A percentile compares a stretch with the other conserved stretches of the same genome.
Conservation (phyloP, 2,329 filamentous ascomycete species). For the Dothideomycetes sp. region DNA sequence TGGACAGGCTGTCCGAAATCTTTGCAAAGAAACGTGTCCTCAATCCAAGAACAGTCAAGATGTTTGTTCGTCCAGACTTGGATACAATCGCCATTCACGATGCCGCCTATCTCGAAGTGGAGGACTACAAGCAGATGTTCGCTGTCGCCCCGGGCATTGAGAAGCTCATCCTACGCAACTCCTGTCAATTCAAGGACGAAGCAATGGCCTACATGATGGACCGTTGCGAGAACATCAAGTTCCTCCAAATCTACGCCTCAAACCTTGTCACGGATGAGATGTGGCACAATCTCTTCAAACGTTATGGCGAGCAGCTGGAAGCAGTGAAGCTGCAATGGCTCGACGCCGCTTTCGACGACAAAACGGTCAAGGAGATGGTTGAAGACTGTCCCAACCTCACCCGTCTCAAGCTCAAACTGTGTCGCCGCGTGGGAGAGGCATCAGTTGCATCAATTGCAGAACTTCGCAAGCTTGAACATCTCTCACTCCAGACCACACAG, state of each 20-base stretch:
- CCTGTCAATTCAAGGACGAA: conserved; percentile 82
- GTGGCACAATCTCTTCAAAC: conserved; percentile 60
- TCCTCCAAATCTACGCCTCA: conserved; percentile 69
- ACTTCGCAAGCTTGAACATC: conserved; percentile 54
- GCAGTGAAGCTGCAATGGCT: conserved; percentile 71
- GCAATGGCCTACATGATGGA: conserved; percentile 72
- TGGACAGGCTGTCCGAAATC: conserved; percentile 50
- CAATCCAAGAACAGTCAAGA: conserved; percentile 37
- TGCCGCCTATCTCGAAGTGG: conserved; percentile 54
- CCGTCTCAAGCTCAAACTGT: conserved; percentile 71
- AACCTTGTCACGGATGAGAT: conserved; percentile 69
- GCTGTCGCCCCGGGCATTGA: conserved; percentile 59
- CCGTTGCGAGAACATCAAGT: conserved; percentile 56
- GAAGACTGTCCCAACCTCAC: conserved; percentile 55
- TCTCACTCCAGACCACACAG: conserved; percentile 59
- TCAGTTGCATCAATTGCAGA: conserved; percentile 55
- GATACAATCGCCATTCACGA: conserved; percentile 50
- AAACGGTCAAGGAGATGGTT: conserved; percentile 52
- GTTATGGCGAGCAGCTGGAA: conserved; percentile 54
- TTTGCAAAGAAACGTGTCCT: conserved; percentile 52
- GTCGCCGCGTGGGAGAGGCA: conserved; percentile 58
- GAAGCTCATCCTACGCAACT: conserved; percentile 66
- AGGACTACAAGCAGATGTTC: conserved; percentile 75
- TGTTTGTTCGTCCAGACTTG: conserved; percentile 42
- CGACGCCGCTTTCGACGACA: conserved; percentile 69